phyloP scores from a whole-genome alignment of 495 filamentous ascomycete genomes.

The Talaromyces nanjingensis region DNA sequence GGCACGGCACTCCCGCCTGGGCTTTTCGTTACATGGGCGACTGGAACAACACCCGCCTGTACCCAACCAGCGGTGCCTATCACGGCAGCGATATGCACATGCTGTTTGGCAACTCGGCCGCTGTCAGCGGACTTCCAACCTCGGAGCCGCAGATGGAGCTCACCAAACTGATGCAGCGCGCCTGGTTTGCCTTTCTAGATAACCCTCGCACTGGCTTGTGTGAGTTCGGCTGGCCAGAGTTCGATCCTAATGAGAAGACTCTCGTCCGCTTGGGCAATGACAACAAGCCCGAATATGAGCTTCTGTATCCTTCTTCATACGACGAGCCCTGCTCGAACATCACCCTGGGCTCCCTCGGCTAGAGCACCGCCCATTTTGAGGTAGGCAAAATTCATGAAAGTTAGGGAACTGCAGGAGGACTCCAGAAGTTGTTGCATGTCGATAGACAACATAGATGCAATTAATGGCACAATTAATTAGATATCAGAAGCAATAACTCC shows the following conservation, averaged over 20 bases:
- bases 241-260: conserved; percentile 18
- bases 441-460: no score
- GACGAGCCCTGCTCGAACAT: not conserved
- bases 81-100: conserved; percentile 43
- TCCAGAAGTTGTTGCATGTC: not conserved
- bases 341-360: not conserved
- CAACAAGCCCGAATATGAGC: not conserved
- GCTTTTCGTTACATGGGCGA: conserved; percentile 45
- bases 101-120: conserved; percentile 37
- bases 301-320: conserved; percentile 3
- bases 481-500: no score
- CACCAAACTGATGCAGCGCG: conserved; percentile 32
- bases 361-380: not conserved
- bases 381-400: not conserved
- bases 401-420: not conserved
- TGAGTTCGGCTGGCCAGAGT: conserved; percentile 33
- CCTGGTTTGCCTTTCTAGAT: conserved; percentile 45
- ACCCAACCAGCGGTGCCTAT: conserved; percentile 38
- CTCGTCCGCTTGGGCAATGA: not conserved
- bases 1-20: conserved; percentile 35
- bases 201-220: conserved; percentile 38
- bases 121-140: conserved; percentile 28
- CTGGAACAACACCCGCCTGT: conserved; percentile 39
- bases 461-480: no score
- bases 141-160: conserved; percentile 22